Percentiles rank a stretch among this genome's conserved stretches.
Evolutionary conservation across 106 monocot genomes (phyloP).

Genomic region (Platanthera zijinensis): DNA sequence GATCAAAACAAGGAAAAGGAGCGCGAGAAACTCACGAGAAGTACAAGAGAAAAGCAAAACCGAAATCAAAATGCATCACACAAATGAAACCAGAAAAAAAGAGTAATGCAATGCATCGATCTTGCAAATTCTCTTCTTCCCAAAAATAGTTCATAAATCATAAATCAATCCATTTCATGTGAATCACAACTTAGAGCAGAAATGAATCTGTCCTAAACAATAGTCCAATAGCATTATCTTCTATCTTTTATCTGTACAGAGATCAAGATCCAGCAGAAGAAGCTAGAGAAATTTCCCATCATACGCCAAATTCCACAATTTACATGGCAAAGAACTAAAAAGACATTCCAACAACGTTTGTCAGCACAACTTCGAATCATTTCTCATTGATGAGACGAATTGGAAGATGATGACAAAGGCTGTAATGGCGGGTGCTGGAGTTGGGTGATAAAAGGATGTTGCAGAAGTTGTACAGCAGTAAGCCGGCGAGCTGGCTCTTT

Average conservation of each 20-base stretch:
- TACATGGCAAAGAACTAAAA: neutral
- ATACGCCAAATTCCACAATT: neutral
- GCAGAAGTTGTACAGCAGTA: constrained; percentile 56
- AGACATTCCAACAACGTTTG: neutral
- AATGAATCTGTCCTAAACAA: neutral
- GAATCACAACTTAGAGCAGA: neutral
- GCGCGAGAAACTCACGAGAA: too few relatives aligned
- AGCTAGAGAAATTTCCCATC: neutral
- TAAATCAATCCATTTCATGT: neutral
- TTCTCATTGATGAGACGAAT: constrained; percentile 1
- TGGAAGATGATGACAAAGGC: neutral
- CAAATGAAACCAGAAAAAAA: too few relatives aligned
- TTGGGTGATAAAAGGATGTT: constrained; percentile 65
- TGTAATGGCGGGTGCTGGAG: neutral
- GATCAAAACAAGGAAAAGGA: too few relatives aligned
- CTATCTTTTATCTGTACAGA: neutral
- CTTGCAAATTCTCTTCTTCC: constrained; percentile 6
- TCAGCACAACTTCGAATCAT: neutral
- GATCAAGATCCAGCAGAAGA: neutral
- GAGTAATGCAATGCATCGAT: too few relatives aligned
- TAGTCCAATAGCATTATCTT: neutral
- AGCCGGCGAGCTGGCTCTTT: constrained; percentile 48
- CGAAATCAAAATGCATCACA: too few relatives aligned
- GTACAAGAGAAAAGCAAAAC: too few relatives aligned
- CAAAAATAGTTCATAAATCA: neutral